phyloP scores from a whole-genome alignment of 345 rosid species.

The Linum tenue region DNA sequence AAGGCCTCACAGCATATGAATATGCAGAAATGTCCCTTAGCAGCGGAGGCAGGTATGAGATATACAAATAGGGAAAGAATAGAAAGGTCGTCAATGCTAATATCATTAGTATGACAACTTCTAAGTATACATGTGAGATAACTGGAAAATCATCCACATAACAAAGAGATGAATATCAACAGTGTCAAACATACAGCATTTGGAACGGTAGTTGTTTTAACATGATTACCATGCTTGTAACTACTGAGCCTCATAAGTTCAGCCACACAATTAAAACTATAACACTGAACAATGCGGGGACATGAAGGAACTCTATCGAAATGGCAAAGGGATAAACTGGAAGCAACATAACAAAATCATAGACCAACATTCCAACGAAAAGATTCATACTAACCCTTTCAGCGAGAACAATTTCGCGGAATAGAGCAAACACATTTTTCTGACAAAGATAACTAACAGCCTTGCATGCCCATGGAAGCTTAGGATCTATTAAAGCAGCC shows the following conservation, averaged over 20 bases:
- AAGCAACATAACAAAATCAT: background rate
- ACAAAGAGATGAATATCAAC: background rate
- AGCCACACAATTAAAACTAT: background rate
- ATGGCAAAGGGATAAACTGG: background rate
- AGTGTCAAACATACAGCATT: background rate
- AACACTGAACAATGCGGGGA: background rate
- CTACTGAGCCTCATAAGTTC: background rate
- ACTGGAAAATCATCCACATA: background rate
- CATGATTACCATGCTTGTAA: too few species aligned
- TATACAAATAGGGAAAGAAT: background rate
- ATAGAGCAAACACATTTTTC: conserved; percentile 43
- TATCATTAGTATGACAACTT: background rate
- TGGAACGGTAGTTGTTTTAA: background rate
- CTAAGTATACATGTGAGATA: background rate
- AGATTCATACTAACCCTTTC: conserved; percentile 40
- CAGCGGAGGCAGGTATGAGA: background rate
- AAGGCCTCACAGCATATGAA: background rate
- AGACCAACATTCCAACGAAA: background rate
- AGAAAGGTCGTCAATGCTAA: background rate
- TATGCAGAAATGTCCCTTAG: background rate
- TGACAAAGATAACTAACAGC: conserved; percentile 50
- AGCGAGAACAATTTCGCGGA: conserved; percentile 52
- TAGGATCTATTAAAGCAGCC: conserved; percentile 54
- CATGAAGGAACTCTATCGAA: background rate
- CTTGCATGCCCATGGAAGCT: conserved; percentile 89